These are phyloP conservation scores for Cymbopogon flexuosus DNA, from an alignment of 202 grass and related monocot genomes.

Conservation along the genomic window DNA sequence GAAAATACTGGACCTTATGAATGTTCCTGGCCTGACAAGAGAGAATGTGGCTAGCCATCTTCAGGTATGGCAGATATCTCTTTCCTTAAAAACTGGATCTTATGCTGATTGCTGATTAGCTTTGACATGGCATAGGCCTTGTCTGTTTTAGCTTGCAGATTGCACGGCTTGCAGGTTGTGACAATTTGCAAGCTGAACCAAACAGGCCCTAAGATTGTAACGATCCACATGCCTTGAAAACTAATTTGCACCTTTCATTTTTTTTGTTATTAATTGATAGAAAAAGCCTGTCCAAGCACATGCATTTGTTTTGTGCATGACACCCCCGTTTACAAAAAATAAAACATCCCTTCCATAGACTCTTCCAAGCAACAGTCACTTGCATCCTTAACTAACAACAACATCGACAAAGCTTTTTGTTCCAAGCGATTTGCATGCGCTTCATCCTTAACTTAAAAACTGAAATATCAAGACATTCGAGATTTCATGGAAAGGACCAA, in stretches of 20 bases:
- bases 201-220: background rate
- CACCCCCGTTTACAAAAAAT: background rate
- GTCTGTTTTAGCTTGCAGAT: background rate
- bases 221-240: background rate
- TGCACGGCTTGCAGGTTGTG: background rate
- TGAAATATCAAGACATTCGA: background rate
- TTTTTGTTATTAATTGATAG: background rate
- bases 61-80: slow-evolving; percentile 53
- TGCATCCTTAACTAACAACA: background rate
- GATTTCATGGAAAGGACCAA: background rate
- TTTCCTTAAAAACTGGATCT: background rate
- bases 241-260: background rate
- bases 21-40: slow-evolving; percentile 83
- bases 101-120: slow-evolving; percentile 11
- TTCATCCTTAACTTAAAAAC: background rate
- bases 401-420: background rate
- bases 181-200: background rate
- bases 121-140: background rate
- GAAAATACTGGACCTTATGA: slow-evolving; percentile 98
- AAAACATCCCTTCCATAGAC: background rate
- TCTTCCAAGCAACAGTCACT: background rate
- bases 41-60: slow-evolving; percentile 99
- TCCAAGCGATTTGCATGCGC: background rate
- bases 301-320: background rate
- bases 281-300: background rate